Base-by-base conservation (phyloP, 2,329 filamentous ascomycete species). In the Neonectria neomacrospora region DNA sequence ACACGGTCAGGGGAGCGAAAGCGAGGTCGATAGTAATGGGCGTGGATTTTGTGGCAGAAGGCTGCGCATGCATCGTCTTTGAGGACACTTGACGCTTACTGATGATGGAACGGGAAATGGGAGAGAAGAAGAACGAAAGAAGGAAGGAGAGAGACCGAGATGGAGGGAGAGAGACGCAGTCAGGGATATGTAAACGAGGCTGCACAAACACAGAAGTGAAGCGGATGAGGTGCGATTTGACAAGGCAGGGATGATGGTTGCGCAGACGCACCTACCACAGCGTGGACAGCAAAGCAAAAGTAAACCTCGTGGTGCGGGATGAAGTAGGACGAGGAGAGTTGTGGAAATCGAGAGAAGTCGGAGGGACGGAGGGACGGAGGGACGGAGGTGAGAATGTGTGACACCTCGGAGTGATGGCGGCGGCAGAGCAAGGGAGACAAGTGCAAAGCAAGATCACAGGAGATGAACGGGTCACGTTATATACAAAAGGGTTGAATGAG, bases 181-280 rank as follows among this genome's bases (percentile, higher is more conserved):
- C 26, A 26, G 28, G 16, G 23, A 37, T 26, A 48, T 16, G 23
- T 22, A 28, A 48, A n/a, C 11, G n/a, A 32, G 26, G 26, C 16
- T 18, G 26, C 26, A 30, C 26, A 20, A 18, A 28, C 26, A 48
- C 45, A 48, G 32, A 20, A 28, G n/a, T 20, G 26, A n/a, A 48
- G 26, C 26, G 26, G 45, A 28, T 48, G 26, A 50, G 47, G 32
- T 50, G 47, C 26, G 47, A 50, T 50, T 50, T 28, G 47, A 32
- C 18, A n/a, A 7, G 26, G n/a, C 45, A 32, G 26, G 45, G 45
- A 32, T 48, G 26, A 32, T 20, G 44, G 14, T 48, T 32, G n/a
- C 45, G 45, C 26, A n/a, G 30, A 32, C 10, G 16, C 9, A 30
- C 26, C 26, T n/a, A 28, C 28, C 45, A 26, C 44, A 47, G 26